Base-by-base conservation (phyloP, 768 basidiomycete genomes). In the Thelephora aurantiotincta region DNA sequence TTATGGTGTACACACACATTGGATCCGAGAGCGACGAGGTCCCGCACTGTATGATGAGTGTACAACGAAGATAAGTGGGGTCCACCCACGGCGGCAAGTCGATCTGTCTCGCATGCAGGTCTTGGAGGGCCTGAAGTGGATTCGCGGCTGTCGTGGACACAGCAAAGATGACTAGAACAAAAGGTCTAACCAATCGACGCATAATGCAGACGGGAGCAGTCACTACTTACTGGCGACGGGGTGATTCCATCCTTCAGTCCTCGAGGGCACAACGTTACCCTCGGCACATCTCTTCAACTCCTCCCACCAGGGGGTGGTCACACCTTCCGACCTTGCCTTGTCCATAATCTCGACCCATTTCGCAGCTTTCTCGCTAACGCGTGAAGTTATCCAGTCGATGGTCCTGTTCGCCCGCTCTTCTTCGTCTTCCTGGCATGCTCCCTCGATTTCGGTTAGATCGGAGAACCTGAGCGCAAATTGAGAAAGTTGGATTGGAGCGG, bases 1-100 rank as follows among this genome's bases (percentile, higher is more conserved):
- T 35, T 41, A 22, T 37, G 18, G 18, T 20, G 26, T 14, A 4
- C 14, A 74, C 83, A 46, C 60, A 89, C 87, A 89, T 87, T 65
- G 88, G 83, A 38, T 82, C 73, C 13, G 83, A 79, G 33, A 91
- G 64, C 2, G 75, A 66, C 9, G 84, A 87, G 53, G 72, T 67
- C 48, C 68, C 63, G 2, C 87, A 80, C 57, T 91, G 88, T 43
- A 91, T 64, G 52, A 91, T 83, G 33, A 91, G 67, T 33, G 77
- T 85, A 59, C 81, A 89, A 33, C 77, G 74, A 45, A 90, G 67
- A 50, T 74, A 70, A 18, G 74, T 78, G 11, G 74, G 61, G 60
- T 91, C 88, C 16, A 91, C 82, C 88, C 88, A 91, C 35, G 78
- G 56, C 14, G 88, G 88, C 48, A 91, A 70, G 51, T 87, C 80